Conservation (phyloP, 116 monocot genomes). For the Posidonia oceanica region DNA sequence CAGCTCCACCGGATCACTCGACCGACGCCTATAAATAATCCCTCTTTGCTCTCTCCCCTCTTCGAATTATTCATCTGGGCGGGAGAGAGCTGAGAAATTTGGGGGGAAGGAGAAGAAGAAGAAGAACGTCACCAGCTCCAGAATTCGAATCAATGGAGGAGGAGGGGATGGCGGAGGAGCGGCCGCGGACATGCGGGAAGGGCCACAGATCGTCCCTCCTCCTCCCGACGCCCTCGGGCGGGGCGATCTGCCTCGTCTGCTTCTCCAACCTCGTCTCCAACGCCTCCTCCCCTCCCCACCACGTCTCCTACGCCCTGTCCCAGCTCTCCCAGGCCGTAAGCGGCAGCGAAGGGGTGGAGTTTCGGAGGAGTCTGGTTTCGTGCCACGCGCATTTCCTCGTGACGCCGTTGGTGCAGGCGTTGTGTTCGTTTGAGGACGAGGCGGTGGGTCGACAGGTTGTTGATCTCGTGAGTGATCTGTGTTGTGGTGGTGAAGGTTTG, state of each 20-base stretch:
- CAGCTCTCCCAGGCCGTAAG: conserved; percentile 47
- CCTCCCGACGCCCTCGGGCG: conserved; percentile 27
- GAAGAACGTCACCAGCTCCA: neutral
- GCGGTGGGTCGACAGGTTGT: conserved; percentile 37
- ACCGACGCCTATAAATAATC: too few relatives aligned
- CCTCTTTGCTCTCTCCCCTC: too few relatives aligned
- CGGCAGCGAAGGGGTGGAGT: conserved; percentile 5
- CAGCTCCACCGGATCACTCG: too few relatives aligned
- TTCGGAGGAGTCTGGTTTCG: conserved; percentile 25
- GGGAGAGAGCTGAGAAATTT: neutral
- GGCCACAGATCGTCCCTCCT: conserved; percentile 32
- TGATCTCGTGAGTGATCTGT: conserved; percentile 48
- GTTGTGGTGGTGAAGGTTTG: conserved; percentile 9
- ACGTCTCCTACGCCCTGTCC: conserved; percentile 80
- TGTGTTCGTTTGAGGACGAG: conserved; percentile 40
- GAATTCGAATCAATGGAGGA: neutral
- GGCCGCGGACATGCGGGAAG: conserved; percentile 20
- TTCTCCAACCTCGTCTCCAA: conserved; percentile 47
- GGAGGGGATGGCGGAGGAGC: neutral
- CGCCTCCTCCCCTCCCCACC: conserved; percentile 44
- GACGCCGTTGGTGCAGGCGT: conserved; percentile 41
- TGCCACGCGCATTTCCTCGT: conserved; percentile 45
- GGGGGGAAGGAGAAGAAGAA: neutral
- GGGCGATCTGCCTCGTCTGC: conserved; percentile 59
- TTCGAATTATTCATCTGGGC: neutral